Evolutionary conservation across 257 asterid species (phyloP), one percentile per base, ranked within the genome.

Genomic region (Jasminum sambac): DNA sequence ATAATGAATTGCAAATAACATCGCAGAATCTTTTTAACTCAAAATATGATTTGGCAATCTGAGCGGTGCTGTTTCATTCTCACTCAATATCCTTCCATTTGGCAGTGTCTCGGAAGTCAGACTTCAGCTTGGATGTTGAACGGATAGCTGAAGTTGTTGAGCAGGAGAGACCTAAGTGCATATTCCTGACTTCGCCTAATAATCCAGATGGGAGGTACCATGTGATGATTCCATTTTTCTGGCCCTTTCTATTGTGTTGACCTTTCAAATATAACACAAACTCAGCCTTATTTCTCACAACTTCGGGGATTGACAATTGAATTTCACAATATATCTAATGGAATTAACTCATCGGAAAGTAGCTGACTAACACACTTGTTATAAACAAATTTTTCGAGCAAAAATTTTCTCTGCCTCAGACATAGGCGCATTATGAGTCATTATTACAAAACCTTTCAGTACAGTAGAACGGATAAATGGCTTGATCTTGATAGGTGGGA

Each of bases 131-230:
- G 93, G 95, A 95, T 77, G 91, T 89, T 65, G 83, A 84, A 72
- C 74, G 78, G 79, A 89, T 91, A 79, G 74, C 78, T 59, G 82
- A 85, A 79, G 95, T 84, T 61, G 85, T 91, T 78, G 87, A 88
- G 84, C 82, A 55, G 80, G 98, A 95, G 80, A 95, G 87, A 70
- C 99, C 99, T 4, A 95, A 91, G 81, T 88, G 96, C 76, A 88
- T 95, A 83, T 91, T 95, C 76, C 79, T 95, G 76, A 95, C 98
- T 61, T 95, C 99, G 19, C 98, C 99, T 44, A 91, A 95, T 82
- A 95, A 95, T 80, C 99, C 99, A 63, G 99, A 95, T 87, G 98
- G 99, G 79, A 95, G 99, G 99, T 91, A 75, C 52, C 60, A 46
- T 76, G 23, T 37, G 38, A 66, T 72, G 63, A 52, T 44, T 71